phyloP scores from a whole-genome alignment of 331 rosid genomes.

The Malus hybrid region DNA sequence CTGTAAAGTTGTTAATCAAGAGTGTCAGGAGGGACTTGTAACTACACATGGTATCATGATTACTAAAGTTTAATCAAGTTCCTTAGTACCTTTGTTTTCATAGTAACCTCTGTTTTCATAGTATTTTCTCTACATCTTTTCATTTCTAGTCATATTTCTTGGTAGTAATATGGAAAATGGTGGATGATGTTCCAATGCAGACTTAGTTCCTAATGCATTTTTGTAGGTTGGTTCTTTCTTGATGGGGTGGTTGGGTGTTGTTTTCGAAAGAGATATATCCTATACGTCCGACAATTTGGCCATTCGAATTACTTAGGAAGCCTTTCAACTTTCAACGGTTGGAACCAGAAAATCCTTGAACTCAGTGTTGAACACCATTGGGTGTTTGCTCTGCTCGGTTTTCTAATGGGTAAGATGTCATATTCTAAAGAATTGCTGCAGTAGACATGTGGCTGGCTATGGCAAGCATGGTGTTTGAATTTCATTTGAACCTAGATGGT shows the following conservation, averaged over 20 bases:
- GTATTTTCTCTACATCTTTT: neutral
- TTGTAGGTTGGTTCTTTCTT: no score
- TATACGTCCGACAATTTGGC: slow-evolving; percentile 60
- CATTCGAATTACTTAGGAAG: slow-evolving; percentile 78
- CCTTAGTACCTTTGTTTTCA: no score
- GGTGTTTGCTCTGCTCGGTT: slow-evolving; percentile 56
- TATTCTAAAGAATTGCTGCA: neutral
- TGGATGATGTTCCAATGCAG: slow-evolving; percentile 3
- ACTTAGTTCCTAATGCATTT: no score
- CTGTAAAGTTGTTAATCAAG: neutral
- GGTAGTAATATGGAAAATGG: neutral
- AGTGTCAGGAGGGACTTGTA: neutral
- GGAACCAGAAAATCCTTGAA: slow-evolving; percentile 92
- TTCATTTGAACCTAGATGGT: neutral
- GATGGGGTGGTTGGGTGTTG: no score
- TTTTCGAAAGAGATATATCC: no score
- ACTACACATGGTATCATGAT: neutral
- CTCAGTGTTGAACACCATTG: slow-evolving; percentile 57
- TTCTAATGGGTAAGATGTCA: slow-evolving; percentile 44
- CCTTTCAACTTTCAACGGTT: slow-evolving; percentile 87
- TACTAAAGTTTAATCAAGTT: neutral
- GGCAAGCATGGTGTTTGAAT: neutral
- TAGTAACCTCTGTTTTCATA: neutral
- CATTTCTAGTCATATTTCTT: neutral
- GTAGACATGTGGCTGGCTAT: neutral